These are phyloP conservation scores for Phaeosphaeria sp. DNA, from an alignment of 2,329 filamentous ascomycete species.

Conservation along the genomic window DNA sequence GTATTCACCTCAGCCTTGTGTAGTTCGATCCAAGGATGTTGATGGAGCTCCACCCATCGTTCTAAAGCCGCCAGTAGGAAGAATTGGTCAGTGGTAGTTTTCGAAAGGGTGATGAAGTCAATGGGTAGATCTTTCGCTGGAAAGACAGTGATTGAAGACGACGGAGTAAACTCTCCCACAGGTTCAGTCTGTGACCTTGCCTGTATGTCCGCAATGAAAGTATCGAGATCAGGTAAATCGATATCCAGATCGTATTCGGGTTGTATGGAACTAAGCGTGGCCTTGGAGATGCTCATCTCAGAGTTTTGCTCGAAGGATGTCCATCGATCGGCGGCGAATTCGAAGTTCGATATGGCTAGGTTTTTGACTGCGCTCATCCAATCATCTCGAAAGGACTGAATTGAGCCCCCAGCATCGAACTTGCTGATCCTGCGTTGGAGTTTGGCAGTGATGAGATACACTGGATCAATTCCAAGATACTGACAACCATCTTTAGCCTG, in stretches of 20 bases:
- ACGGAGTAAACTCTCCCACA: neutral
- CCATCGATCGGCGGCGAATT: neutral
- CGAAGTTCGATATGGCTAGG: neutral
- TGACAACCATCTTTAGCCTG: constrained; percentile 3
- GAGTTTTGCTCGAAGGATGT: neutral
- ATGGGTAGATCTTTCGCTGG: constrained; percentile 5
- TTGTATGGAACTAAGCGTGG: constrained; percentile 10
- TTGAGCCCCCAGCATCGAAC: constrained; percentile 7
- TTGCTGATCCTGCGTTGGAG: constrained; percentile 31
- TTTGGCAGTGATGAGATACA: constrained; percentile 28
- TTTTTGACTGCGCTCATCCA: neutral
- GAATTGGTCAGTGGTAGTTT: constrained; percentile 13
- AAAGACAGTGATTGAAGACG: constrained; percentile 2
- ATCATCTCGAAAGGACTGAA: neutral
- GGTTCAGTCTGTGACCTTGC: neutral
- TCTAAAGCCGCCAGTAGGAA: constrained; percentile 61
- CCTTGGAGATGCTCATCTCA: neutral
- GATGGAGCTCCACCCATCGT: constrained; percentile 53
- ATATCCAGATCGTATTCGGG: constrained; percentile 26
- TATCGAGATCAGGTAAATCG: constrained; percentile 19
- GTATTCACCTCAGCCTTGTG: constrained; percentile 27
- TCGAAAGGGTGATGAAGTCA: neutral
- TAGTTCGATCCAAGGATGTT: constrained; percentile 50
- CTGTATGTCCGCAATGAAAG: constrained; percentile 13
- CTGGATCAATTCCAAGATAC: constrained; percentile 10